Evolutionary conservation across 805 yeast genomes (phyloP).

Genomic region (Cyberlindnera suaveolens): DNA sequence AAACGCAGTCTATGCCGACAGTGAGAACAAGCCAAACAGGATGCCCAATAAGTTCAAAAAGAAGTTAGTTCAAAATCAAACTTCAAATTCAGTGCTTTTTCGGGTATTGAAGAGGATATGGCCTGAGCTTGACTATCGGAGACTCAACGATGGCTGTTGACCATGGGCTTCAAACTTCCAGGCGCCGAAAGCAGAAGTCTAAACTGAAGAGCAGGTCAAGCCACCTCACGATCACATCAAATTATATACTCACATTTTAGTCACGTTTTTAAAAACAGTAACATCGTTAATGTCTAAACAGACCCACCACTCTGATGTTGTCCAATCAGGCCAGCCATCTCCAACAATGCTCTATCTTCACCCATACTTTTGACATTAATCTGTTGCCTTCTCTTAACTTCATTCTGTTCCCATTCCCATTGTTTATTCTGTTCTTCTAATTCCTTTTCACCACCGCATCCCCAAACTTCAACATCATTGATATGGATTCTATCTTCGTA

Average conservation of each 20-base stretch:
- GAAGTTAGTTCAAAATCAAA: too few relatives aligned
- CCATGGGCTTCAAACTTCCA: too few relatives aligned
- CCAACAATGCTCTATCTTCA: constrained; percentile 81
- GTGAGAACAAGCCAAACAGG: too few relatives aligned
- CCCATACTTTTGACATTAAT: constrained; percentile 61
- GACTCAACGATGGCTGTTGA: too few relatives aligned
- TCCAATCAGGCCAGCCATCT: constrained; percentile 68
- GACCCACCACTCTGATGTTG: constrained; percentile 45
- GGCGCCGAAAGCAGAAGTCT: too few relatives aligned
- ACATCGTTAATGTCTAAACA: constrained; percentile 18
- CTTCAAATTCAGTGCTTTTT: too few relatives aligned
- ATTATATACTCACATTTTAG: neutral
- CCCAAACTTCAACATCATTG: constrained; percentile 85
- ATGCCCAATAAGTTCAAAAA: too few relatives aligned
- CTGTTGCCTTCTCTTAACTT: constrained; percentile 70
- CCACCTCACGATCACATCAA: too few relatives aligned
- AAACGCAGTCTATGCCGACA: too few relatives aligned
- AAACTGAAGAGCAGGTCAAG: too few relatives aligned
- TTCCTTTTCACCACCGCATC: constrained; percentile 77
- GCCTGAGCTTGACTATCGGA: too few relatives aligned
- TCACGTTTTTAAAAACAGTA: neutral
- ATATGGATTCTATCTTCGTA: constrained; percentile 69
- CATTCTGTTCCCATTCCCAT: constrained; percentile 91
- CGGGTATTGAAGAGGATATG: too few relatives aligned
- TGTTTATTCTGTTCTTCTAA: constrained; percentile 66